phyloP scores from a whole-genome alignment of 2,329 filamentous ascomycete species.

The Erysiphe pisi region DNA sequence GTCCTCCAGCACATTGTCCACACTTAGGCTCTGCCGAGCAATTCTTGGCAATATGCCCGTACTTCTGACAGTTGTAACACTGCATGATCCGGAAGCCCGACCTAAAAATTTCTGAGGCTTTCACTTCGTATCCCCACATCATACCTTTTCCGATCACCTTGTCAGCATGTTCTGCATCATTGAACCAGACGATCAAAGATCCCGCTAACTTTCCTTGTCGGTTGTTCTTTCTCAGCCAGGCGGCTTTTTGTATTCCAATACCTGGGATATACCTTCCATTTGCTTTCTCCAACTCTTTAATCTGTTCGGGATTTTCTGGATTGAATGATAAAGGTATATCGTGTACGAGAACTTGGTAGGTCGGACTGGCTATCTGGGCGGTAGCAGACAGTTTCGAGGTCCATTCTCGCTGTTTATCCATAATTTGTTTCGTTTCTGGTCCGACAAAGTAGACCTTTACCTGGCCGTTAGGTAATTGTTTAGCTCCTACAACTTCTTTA shows the following conservation, averaged over 20 bases:
- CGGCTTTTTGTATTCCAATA: neutral
- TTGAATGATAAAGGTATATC: slow-evolving; percentile 13
- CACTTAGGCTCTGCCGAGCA: neutral
- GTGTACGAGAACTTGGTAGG: neutral
- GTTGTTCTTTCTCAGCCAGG: neutral
- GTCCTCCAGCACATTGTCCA: neutral
- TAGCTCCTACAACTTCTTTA: too few species aligned
- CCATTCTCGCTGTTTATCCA: too few species aligned
- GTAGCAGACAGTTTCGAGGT: too few species aligned
- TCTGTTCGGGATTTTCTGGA: neutral
- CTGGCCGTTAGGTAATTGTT: too few species aligned
- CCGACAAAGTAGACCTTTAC: too few species aligned
- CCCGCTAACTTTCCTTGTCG: neutral
- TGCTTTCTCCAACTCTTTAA: too few species aligned
- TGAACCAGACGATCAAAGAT: slow-evolving; percentile 6
- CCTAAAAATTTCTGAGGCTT: neutral
- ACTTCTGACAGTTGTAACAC: too few species aligned
- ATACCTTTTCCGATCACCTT: neutral
- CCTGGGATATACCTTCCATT: neutral
- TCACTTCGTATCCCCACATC: neutral
- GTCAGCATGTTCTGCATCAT: neutral
- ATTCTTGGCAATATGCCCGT: neutral
- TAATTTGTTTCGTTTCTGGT: too few species aligned
- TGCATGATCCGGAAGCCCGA: neutral
- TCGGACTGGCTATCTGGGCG: too few species aligned